A percentile compares a stretch with the other conserved stretches of the same genome.
These are phyloP conservation scores for Epichloe hybrida DNA, from an alignment of 2,329 filamentous ascomycete genomes.

Conservation along the genomic window DNA sequence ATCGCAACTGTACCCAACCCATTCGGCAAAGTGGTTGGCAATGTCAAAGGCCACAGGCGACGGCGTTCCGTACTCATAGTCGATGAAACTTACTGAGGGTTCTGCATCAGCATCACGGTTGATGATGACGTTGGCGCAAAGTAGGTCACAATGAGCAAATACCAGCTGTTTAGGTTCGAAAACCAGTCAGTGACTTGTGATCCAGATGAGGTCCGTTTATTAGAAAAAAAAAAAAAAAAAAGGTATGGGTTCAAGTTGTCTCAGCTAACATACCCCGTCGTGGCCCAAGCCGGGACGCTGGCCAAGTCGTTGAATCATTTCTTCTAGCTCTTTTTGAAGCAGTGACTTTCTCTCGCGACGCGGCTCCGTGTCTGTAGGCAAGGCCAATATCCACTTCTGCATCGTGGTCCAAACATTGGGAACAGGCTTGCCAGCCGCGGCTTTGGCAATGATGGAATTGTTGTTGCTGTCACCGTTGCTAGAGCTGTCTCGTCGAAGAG, in stretches of 20 bases:
- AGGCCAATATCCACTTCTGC: constrained; percentile 85
- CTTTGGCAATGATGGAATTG: constrained; percentile 31
- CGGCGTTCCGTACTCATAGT: constrained; percentile 95
- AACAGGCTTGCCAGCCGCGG: constrained; percentile 54
- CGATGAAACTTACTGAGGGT: constrained; percentile 61
- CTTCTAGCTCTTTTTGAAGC: constrained; percentile 63
- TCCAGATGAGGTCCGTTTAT: background rate
- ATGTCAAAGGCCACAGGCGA: constrained; percentile 93
- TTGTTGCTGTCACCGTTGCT: constrained; percentile 21
- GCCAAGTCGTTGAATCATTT: constrained; percentile 57
- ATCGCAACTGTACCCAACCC: constrained; percentile 95
- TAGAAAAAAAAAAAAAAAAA: background rate
- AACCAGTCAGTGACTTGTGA: constrained; percentile 6
- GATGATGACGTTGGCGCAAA: constrained; percentile 94
- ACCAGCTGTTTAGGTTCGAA: constrained; percentile 44
- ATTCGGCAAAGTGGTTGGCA: constrained; percentile 96
- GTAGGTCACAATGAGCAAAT: constrained; percentile 88
- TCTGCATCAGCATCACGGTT: constrained; percentile 29
- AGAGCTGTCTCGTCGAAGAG: constrained; percentile 19
- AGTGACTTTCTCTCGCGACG: constrained; percentile 52
- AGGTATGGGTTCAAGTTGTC: background rate
- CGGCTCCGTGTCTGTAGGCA: constrained; percentile 59
- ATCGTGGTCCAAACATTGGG: constrained; percentile 91
- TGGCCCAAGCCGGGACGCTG: constrained; percentile 63
- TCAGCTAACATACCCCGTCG: constrained; percentile 46